Evolutionary conservation across 352 stramenopile genomes (phyloP).

Genomic region (Thraustochytrium striatum): DNA sequence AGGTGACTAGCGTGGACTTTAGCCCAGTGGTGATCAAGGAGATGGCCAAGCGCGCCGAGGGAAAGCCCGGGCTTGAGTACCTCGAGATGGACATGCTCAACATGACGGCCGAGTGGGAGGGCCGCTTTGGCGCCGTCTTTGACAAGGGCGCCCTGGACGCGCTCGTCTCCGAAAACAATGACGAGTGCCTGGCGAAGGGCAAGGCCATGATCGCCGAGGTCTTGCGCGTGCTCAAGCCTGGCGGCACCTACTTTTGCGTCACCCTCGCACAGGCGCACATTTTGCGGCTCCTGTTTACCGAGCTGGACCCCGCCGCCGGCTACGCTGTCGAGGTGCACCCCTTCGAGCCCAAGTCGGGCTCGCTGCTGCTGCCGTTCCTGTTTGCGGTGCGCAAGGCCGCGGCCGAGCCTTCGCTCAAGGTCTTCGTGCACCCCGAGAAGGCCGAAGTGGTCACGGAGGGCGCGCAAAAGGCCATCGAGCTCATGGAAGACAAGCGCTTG

Average conservation of each 20-base stretch:
- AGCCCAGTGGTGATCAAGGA: conserved; percentile 68
- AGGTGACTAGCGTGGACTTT: conserved; percentile 69
- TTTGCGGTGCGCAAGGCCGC: conserved; percentile 44
- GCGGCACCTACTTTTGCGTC: conserved; percentile 68
- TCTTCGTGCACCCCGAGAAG: conserved; percentile 16
- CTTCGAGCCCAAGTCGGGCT: conserved; percentile 40
- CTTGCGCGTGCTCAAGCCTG: conserved; percentile 61
- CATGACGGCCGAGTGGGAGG: conserved; percentile 58
- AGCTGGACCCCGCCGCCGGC: conserved; percentile 53
- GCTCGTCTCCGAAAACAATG: conserved; percentile 62
- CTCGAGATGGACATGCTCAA: conserved; percentile 72
- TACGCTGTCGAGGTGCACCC: conserved; percentile 53
- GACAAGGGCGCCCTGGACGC: conserved; percentile 75
- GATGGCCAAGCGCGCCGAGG: conserved; percentile 63
- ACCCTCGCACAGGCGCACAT: conserved; percentile 75
- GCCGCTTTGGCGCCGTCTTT: conserved; percentile 67
- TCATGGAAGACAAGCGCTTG: conserved; percentile 8
- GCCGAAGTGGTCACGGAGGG: background rate
- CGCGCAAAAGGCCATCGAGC: conserved; percentile 7
- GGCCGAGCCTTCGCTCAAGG: conserved; percentile 1
- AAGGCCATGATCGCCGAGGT: conserved; percentile 68
- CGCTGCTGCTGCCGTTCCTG: conserved; percentile 48
- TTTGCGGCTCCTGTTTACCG: conserved; percentile 61
- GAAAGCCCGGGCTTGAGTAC: conserved; percentile 60
- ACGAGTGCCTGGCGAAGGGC: conserved; percentile 58